These are phyloP conservation scores for Hypoxylon sp. DNA, from an alignment of 2,329 filamentous ascomycete genomes.

Conservation along the genomic window DNA sequence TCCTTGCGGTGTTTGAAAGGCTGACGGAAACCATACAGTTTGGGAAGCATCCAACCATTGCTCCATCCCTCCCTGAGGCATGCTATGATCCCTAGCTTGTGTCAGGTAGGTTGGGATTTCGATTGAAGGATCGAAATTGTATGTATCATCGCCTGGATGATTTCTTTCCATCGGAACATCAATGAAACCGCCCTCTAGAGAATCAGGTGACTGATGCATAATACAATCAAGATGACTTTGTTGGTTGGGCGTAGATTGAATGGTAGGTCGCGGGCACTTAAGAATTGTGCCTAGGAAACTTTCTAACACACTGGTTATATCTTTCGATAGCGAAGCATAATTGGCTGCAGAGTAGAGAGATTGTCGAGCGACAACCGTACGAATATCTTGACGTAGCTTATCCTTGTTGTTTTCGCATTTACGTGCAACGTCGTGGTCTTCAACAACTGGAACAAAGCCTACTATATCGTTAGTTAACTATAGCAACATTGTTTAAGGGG, in stretches of 20 bases:
- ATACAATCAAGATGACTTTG: background rate
- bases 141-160: background rate
- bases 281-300: background rate
- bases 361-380: background rate
- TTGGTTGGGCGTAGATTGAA: background rate
- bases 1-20: background rate
- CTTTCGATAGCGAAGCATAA: background rate
- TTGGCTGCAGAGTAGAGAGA: background rate
- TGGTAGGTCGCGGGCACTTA: background rate
- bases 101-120: background rate
- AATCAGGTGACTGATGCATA: background rate
- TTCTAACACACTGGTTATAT: background rate
- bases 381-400: background rate
- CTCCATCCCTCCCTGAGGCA: background rate
- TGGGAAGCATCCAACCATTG: background rate
- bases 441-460: constrained; percentile 22
- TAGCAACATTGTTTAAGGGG: background rate
- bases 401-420: background rate
- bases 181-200: background rate
- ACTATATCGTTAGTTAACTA: constrained; percentile 1
- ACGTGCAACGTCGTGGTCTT: constrained; percentile 15
- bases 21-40: background rate
- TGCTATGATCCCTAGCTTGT: background rate
- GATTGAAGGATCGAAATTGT: background rate
- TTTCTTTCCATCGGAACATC: background rate